Percentiles rank a stretch among this genome's conserved stretches.
phyloP scores from a whole-genome alignment of 306 rosid species.

The Cucurbita pepo region DNA sequence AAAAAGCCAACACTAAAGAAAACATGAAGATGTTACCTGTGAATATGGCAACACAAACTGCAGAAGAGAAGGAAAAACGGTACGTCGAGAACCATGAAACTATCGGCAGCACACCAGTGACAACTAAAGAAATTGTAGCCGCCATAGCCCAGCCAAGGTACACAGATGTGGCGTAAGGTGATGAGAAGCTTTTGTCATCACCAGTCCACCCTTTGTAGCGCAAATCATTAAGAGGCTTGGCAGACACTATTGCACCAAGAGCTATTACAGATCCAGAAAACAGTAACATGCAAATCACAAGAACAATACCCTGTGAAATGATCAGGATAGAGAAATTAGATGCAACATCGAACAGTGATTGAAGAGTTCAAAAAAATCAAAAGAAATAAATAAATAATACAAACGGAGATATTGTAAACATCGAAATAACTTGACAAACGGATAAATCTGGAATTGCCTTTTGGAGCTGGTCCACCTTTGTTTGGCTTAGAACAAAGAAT shows the following conservation, averaged over 20 bases:
- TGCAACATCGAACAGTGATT: background rate
- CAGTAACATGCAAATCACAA: slow-evolving; percentile 43
- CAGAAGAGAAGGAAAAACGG: slow-evolving; percentile 82
- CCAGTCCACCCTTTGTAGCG: slow-evolving; percentile 75
- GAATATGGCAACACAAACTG: slow-evolving; percentile 64
- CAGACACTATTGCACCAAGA: slow-evolving; percentile 78
- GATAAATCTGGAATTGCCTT: background rate
- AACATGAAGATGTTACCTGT: slow-evolving; percentile 35
- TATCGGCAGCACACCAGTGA: slow-evolving; percentile 82
- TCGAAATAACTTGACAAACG: background rate
- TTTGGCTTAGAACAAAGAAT: background rate
- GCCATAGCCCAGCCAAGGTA: slow-evolving; percentile 99
- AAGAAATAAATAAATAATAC: background rate
- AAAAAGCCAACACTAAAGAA: slow-evolving; percentile 3
- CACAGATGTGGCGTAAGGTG: slow-evolving; percentile 76
- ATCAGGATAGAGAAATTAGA: background rate
- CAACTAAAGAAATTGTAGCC: slow-evolving; percentile 63
- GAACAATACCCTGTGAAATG: slow-evolving; percentile 56
- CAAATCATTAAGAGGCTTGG: slow-evolving; percentile 86
- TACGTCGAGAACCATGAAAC: slow-evolving; percentile 96
- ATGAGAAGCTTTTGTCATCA: slow-evolving; percentile 47
- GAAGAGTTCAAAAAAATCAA: background rate
- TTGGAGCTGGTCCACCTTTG: background rate
- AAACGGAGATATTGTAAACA: background rate
- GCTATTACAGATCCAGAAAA: slow-evolving; percentile 77